A percentile compares a stretch with the other conserved stretches of the same genome.
Evolutionary conservation across 2,329 filamentous ascomycete species (phyloP).

Genomic region (Trichothecium sympodiale): DNA sequence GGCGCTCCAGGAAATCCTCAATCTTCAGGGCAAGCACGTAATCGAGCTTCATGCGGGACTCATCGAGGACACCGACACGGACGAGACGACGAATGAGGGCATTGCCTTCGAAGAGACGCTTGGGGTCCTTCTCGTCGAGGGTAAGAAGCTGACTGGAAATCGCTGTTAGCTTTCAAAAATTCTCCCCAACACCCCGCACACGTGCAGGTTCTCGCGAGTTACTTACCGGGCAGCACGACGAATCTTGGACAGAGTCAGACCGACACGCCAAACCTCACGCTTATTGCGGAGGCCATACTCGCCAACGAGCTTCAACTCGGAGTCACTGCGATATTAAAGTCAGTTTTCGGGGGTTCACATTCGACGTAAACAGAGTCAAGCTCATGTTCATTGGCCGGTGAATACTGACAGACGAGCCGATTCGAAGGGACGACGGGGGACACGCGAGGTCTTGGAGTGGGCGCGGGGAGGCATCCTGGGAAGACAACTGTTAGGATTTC

Average conservation of each 20-base stretch:
- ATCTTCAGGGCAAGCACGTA: slow-evolving; percentile 99
- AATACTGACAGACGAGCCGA: slow-evolving; percentile 98
- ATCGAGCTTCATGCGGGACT: slow-evolving; percentile 99
- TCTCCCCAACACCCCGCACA: slow-evolving; percentile 2
- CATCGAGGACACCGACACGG: slow-evolving; percentile 98
- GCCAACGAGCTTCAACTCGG: slow-evolving; percentile 98
- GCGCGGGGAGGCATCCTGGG: slow-evolving; percentile 39
- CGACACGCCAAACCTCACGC: slow-evolving; percentile 99
- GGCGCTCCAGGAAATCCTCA: slow-evolving; percentile 99
- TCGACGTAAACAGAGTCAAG: slow-evolving; percentile 96
- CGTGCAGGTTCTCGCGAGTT: slow-evolving; percentile 1
- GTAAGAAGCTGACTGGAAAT: slow-evolving; percentile 86
- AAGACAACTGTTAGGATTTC: slow-evolving; percentile 15
- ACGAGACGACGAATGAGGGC: slow-evolving; percentile 99
- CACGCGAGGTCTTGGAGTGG: slow-evolving; percentile 99
- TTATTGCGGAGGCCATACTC: slow-evolving; percentile 99
- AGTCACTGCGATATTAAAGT: slow-evolving; percentile 65
- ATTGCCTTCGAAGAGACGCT: slow-evolving; percentile 99
- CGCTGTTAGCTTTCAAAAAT: slow-evolving; percentile 12
- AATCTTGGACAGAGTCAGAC: slow-evolving; percentile 99
- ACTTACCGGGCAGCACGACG: slow-evolving; percentile 98
- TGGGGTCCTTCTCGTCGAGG: slow-evolving; percentile 99
- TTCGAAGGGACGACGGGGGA: slow-evolving; percentile 97
- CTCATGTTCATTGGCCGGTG: slow-evolving; percentile 95
- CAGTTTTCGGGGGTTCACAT: slow-evolving; percentile 57